Evolutionary conservation across 225 moss, liverwort and hornwort genomes (phyloP), one percentile per base, ranked within the genome.

Genomic region (Pseudisothecium myosuroides): DNA sequence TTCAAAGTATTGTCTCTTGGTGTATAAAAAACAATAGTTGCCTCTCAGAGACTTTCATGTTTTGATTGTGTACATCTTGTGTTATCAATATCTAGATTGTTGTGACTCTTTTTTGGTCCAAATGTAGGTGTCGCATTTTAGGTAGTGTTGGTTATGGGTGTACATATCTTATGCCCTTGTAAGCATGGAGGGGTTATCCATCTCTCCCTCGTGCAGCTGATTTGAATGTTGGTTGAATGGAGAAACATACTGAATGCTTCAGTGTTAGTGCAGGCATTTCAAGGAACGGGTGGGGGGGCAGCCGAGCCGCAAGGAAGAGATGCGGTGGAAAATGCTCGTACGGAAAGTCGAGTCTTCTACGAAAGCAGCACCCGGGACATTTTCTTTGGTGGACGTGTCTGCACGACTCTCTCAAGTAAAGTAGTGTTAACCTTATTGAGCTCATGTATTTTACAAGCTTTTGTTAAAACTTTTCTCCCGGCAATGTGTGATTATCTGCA

Each of bases 241-340:
- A 79, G 64, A 27, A 45, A 41, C n/a, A 31, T 31, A 45, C 67
- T 85, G n/a, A 81, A 45, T 68, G 66, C 9, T 61, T 83, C 17
- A 8, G 50, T 84, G 27, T 61, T 59, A 14, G 9, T 88, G 88
- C 89, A 96, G 96, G 86, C 95, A 95, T 78, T 96, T 96, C 89
- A 93, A 89, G 86, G 92, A 87, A 73, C 94, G 94, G n/a, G 90
- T 94, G 9, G 92, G 93, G 24, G 93, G 89, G 74, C 92, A 89
- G 56, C 88, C 91, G 49, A 95, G 81, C 43, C 91, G 93, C 43
- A 90, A 91, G 86, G 95, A 95, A 55, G 96, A 94, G 83, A 93
- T 88, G 76, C 91, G 95, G 55, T 96, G 96, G 96, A 94, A 73
- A 91, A 88, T 93, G 88, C 91, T 95, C 28, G 95, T 95, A 29